Evolutionary conservation across 441 rosid genomes (phyloP).

Genomic region (Viola pubescens): DNA sequence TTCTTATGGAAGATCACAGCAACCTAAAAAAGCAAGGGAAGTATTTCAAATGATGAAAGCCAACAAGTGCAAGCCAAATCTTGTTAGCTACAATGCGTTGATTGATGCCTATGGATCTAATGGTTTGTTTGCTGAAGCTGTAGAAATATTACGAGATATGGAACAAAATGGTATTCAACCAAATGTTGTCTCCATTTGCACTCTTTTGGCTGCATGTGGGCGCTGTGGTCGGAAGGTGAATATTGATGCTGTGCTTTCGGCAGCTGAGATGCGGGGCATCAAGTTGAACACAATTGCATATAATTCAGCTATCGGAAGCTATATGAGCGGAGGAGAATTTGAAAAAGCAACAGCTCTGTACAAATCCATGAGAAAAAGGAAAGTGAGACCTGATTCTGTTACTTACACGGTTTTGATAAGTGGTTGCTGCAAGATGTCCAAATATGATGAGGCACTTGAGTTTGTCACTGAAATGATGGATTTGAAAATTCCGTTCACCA

Average conservation of each 20-base stretch:
- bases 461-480: constrained; percentile 58
- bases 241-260: constrained; percentile 66
- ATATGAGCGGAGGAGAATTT: constrained; percentile 66
- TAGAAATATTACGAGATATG: constrained; percentile 63
- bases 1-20: constrained; percentile 81
- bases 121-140: constrained; percentile 71
- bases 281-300: constrained; percentile 71
- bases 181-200: constrained; percentile 70
- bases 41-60: constrained; percentile 66
- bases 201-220: constrained; percentile 83
- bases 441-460: constrained; percentile 56
- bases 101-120: constrained; percentile 90
- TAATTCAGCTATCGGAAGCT: constrained; percentile 86
- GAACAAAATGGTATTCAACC: constrained; percentile 67
- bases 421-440: constrained; percentile 70
- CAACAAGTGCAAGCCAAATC: constrained; percentile 58
- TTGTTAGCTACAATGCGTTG: constrained; percentile 72
- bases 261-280: constrained; percentile 72
- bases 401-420: constrained; percentile 77
- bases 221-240: constrained; percentile 62
- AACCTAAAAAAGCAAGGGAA: constrained; percentile 65
- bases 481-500: constrained; percentile 54
- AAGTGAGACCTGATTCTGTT: constrained; percentile 59
- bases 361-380: constrained; percentile 60
- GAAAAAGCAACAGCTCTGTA: constrained; percentile 62